Evolutionary conservation across 805 yeast species (phyloP), one percentile per base, ranked within the genome.

Genomic region (Saccharomycopsis fermentans): DNA sequence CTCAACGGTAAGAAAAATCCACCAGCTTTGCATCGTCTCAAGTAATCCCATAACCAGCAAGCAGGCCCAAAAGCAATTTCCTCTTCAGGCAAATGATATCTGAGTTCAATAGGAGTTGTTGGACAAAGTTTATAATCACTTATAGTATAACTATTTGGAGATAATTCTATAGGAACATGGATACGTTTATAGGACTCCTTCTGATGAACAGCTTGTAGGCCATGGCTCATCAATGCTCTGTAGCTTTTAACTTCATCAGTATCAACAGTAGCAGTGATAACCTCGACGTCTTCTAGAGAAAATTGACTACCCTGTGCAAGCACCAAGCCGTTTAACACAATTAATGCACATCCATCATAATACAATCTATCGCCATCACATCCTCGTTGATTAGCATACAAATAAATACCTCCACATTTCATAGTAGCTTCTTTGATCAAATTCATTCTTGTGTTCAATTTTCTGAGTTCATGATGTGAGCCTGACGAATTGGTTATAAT

Each of bases 1-100:
- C 96, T 86, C 55, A 94, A 75, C 0, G 99, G 98, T 52, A 94
- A 75, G 71, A 94, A 95, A 69, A 78, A 94, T 0, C 99, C 99
- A 0, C 90, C 89, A 55, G 94, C 87, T 64, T 81, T 82, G 65
- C 96, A 89, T 63, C 99, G 80, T 70, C 99, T 81, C 59, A 94
- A 77, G 68, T 94, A 94, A 71, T 94, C 99, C 99, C 99, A 94
- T 63, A 94, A 72, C 99, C 99, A 94, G 70, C 99, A 94, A 0
- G 99, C 99, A 0, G 99, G 99, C 0, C 99, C 99, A 51, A 88
- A 75, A 0, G 98, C 97, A 64, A 94, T 92, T 71, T 94, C 99
- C 72, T 94, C 97, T 67, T 91, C 96, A 2, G 99, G 97, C 1
- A 75, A 67, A 71, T 87, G 95, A 66, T 86, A 86, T 40, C 77